Evolutionary conservation across 1,284 basidiomycete genomes (phyloP), one percentile per base, ranked within the genome.

Genomic region (Afroboletus lepidellus): DNA sequence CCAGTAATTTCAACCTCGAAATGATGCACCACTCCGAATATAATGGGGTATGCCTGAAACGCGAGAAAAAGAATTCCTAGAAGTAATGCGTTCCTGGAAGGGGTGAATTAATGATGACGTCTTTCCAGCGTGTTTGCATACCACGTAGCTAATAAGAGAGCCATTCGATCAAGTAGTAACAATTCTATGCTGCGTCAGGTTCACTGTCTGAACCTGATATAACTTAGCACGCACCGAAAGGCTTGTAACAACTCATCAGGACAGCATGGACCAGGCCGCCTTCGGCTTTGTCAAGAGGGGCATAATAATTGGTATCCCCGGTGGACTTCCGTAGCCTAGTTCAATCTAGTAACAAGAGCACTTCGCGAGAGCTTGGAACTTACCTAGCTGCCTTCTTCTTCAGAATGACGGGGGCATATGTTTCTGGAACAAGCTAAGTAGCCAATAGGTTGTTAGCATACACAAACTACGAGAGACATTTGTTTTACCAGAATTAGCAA

Each of bases 131-230:
- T n/a, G 24, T 27, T 29, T 24, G 43, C 73, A 61, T 63, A 69
- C 76, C 77, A 87, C 45, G 74, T 70, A 62, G 79, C 81, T 64
- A 93, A 73, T 6, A 86, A 70, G 3, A 92, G 73, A 0, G 85
- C 85, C 90, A 94, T 93, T 21, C 80, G 77, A 58, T 93, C 90
- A 37, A 76, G 79, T 0, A 80, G 37, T 4, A 92, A 66, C 3
- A 93, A 75, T 62, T 89, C 87, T 91, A 46, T n/a, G 23, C 23
- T 6, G 27, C 27, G 27, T 27, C 9, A 27, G 9, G 9, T 27
- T 27, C 27, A 27, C 27, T 6, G 9, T 27, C 27, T 9, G 5
- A 27, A 9, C 27, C 9, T 27, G 27, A 27, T 27, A 27, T 27
- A 9, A 27, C 27, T 9, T 27, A 27, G 27, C 27, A 27, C 27